Base-by-base conservation (phyloP, 1,284 basidiomycete genomes). In the Microbotryum silenes-acaulis region DNA sequence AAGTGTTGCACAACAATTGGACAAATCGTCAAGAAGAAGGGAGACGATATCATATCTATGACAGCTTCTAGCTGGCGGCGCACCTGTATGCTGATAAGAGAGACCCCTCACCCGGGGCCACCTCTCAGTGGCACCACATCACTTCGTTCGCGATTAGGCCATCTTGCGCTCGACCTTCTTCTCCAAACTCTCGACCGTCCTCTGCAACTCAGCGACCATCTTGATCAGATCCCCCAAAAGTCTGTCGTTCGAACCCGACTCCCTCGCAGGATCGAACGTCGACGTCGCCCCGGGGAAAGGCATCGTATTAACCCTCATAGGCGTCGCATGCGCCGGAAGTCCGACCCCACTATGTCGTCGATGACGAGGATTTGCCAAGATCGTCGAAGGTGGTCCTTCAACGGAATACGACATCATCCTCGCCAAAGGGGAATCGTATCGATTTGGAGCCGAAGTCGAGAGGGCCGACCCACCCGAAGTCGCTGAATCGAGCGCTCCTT, bases 351-450 rank as follows among this genome's bases (percentile, higher is more conserved):
- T 10, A 23, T 31, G 10, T 16, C 25, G 18, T n/a, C 44, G 21
- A n/a, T 29, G 25, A 2, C 50, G 47, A 29, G 46, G 31, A 23
- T 27, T 46, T 50, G 57, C 6, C 25, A 18, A 20, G 20, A 23
- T 31, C 29, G 25, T 23, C 20, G 21, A 52, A 56, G 9, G 33
- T 54, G 12, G 31, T 44, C 9, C 33, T 31, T 6, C 25, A 14
- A 10, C 44, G 63, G 10, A 42, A 42, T 46, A 37, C 18, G 51
- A 37, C 45, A 65, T 67, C 44, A 67, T 27, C 21, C 64, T 45
- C 16, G 61, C 56, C 16, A 69, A 51, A n/a, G 68, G 68, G n/a
- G 59, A 61, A 12, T 65, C 63, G 16, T 54, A 53, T 18, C 37
- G 23, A 4, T 27, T 27, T 14, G 64, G 57, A 23, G 61, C 56